Percentiles rank a stretch among this genome's conserved stretches.
Conservation (phyloP, 108 stramenopile species). For the Stephanodiscus minutulus region DNA sequence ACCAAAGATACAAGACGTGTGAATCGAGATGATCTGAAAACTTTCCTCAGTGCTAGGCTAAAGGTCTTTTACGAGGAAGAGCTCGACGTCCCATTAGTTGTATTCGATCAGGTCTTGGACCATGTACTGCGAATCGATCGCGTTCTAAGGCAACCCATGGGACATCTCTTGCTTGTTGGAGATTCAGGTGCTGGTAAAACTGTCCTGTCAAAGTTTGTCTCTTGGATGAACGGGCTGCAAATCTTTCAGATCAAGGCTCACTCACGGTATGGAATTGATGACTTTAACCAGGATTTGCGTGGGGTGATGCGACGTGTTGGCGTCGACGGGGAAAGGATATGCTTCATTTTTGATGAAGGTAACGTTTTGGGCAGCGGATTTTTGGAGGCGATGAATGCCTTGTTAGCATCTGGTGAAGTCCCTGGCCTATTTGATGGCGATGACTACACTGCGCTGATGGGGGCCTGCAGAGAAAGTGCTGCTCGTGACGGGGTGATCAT, state of each 20-base stretch:
- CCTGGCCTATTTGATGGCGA: constrained; percentile 99
- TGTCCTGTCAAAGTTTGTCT: constrained; percentile 82
- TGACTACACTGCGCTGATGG: constrained; percentile 91
- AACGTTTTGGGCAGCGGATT: constrained; percentile 93
- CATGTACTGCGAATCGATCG: constrained; percentile 89
- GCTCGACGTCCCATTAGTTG: constrained; percentile 95
- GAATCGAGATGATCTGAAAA: constrained; percentile 76
- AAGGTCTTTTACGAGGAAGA: constrained; percentile 98
- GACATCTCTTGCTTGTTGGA: constrained; percentile 91
- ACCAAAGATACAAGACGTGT: constrained; percentile 90
- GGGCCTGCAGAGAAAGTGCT: constrained; percentile 87
- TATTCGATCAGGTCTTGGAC: constrained; percentile 97
- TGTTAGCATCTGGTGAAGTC: constrained; percentile 98
- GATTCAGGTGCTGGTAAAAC: constrained; percentile 91
- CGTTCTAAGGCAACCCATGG: constrained; percentile 90
- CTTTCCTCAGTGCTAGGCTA: constrained; percentile 88
- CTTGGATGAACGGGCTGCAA: constrained; percentile 98
- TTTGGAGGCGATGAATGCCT: constrained; percentile 99
- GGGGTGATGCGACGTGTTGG: constrained; percentile 93
- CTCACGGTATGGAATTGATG: constrained; percentile 89
- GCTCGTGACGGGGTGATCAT: constrained; percentile 82
- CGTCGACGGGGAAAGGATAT: constrained; percentile 95
- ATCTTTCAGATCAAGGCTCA: constrained; percentile 96
- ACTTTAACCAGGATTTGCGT: constrained; percentile 97
- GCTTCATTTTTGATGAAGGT: constrained; percentile 98